Percentiles rank a stretch among this genome's conserved stretches.
phyloP scores from a whole-genome alignment of 139 green algal genomes.

The Dunaliella primolecta region DNA sequence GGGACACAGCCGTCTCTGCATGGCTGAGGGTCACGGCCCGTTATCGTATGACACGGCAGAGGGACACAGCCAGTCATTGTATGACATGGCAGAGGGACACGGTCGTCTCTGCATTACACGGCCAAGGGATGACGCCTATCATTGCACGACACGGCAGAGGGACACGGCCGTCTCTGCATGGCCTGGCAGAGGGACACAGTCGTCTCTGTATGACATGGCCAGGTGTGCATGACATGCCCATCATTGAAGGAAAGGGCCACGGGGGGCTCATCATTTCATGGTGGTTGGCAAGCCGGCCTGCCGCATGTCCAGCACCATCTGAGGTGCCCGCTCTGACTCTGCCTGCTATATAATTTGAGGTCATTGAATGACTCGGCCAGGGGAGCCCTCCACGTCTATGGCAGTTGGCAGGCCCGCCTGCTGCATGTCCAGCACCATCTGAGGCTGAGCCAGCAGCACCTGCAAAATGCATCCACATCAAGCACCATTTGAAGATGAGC shows the following conservation, averaged over 20 bases:
- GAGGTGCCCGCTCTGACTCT: neutral
- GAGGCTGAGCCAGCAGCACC: neutral
- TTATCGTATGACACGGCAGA: too few relatives aligned
- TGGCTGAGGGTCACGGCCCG: too few relatives aligned
- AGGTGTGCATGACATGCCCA: too few relatives aligned
- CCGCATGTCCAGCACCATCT: neutral
- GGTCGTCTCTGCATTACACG: too few relatives aligned
- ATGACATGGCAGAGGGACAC: too few relatives aligned
- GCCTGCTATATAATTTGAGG: too few relatives aligned
- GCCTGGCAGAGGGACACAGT: neutral
- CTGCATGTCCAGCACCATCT: slow-evolving; percentile 23
- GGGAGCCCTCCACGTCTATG: slow-evolving; percentile 1
- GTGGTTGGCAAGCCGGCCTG: neutral
- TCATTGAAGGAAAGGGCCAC: too few relatives aligned
- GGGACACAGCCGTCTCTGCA: neutral
- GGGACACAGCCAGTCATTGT: too few relatives aligned
- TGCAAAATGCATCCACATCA: neutral
- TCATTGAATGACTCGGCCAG: neutral
- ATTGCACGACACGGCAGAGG: neutral
- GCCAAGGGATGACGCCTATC: too few relatives aligned
- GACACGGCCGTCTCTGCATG: neutral
- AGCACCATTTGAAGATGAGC: slow-evolving; percentile 11
- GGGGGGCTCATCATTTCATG: neutral
- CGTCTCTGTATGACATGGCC: neutral
- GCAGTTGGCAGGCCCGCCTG: slow-evolving; percentile 4